Conservation (phyloP, 106 monocot species). For the Allium sativum region DNA sequence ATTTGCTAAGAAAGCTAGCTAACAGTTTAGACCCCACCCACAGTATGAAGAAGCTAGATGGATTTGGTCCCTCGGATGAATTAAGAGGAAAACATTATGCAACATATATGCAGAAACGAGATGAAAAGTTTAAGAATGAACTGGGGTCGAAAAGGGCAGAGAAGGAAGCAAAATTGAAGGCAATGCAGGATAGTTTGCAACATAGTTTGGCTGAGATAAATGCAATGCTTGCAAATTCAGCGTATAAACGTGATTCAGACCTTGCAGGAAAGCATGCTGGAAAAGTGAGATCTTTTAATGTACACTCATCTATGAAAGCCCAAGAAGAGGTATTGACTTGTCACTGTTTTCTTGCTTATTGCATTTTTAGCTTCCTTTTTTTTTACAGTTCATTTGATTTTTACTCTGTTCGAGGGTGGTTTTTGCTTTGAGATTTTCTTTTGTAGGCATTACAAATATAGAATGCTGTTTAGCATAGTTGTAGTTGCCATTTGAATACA, state of each 20-base stretch:
- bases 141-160: constrained; percentile 44
- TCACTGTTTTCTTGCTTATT: too few species aligned
- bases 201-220: constrained; percentile 61
- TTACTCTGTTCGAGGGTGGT: too few species aligned
- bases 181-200: constrained; percentile 73
- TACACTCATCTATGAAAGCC: constrained; percentile 15
- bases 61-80: constrained; percentile 28
- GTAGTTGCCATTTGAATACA: too few species aligned
- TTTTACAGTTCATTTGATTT: too few species aligned
- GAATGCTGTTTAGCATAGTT: too few species aligned
- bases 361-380: too few species aligned
- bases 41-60: constrained; percentile 11
- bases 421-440: too few species aligned
- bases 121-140: constrained; percentile 66
- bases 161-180: constrained; percentile 75
- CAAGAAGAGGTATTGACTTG: constrained; percentile 32
- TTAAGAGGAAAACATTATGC: constrained; percentile 64
- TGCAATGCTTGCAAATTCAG: constrained; percentile 30
- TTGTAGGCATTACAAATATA: too few species aligned
- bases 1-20: constrained; percentile 36
- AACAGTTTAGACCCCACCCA: constrained; percentile 17
- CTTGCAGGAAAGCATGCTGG: constrained; percentile 15
- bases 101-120: constrained; percentile 69
- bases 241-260: constrained; percentile 17
- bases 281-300: constrained; percentile 36